A percentile compares a stretch with the other conserved stretches of the same genome.
phyloP scores from a whole-genome alignment of 2,329 filamentous ascomycete species.

The Herpotrichia juniperi region DNA sequence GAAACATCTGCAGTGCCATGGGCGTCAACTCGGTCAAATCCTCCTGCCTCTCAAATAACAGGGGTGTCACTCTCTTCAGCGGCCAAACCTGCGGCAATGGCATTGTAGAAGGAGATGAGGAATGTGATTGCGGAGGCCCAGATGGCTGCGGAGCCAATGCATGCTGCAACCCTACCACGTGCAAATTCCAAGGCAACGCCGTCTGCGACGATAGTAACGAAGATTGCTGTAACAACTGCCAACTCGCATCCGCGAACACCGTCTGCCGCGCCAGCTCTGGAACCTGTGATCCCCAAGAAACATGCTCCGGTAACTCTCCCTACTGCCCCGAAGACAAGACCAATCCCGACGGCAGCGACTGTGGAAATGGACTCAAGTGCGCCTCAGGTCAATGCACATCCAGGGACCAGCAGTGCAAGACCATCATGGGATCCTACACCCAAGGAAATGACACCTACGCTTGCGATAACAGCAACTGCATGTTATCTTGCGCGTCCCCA shows the following conservation, averaged over 20 bases:
- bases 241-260: conserved; percentile 69
- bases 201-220: conserved; percentile 86
- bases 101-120: conserved; percentile 91
- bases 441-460: conserved; percentile 78
- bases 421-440: conserved; percentile 77
- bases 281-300: conserved; percentile 83
- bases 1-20: conserved; percentile 91
- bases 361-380: conserved; percentile 76
- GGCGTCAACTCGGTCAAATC: conserved; percentile 77
- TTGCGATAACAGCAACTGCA: conserved; percentile 76
- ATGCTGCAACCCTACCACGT: conserved; percentile 87
- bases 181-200: conserved; percentile 77
- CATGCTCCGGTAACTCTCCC: conserved; percentile 74
- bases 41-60: conserved; percentile 83
- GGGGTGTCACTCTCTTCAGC: conserved; percentile 78
- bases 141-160: conserved; percentile 72
- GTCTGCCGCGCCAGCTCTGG: conserved; percentile 84
- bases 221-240: conserved; percentile 78
- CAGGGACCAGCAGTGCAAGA: conserved; percentile 86
- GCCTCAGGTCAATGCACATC: conserved; percentile 95
- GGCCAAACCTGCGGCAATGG: conserved; percentile 93
- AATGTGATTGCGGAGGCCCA: conserved; percentile 91
- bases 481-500: conserved; percentile 76
- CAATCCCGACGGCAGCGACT: conserved; percentile 71
- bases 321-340: conserved; percentile 77